A percentile compares a stretch with the other conserved stretches of the same genome.
These are phyloP conservation scores for Colletotrichum sp. DNA, from an alignment of 2,329 filamentous ascomycete genomes.

Conservation along the genomic window DNA sequence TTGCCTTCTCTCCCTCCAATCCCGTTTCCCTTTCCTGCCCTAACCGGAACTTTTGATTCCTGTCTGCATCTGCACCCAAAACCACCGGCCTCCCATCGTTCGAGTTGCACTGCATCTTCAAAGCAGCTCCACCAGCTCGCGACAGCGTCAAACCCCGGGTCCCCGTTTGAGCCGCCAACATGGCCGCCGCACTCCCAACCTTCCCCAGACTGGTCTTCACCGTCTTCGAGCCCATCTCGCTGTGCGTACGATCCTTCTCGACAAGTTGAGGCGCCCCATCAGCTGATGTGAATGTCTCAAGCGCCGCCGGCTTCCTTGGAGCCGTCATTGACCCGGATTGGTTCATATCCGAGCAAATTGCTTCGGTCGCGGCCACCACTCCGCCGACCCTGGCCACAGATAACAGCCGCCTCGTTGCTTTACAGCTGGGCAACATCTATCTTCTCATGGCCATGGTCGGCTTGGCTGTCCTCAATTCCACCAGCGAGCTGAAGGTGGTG, in stretches of 20 bases:
- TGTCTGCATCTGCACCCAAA: background rate
- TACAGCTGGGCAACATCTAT: slow-evolving; percentile 75
- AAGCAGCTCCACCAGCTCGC: background rate
- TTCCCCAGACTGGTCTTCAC: slow-evolving; percentile 72
- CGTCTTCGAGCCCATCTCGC: slow-evolving; percentile 70
- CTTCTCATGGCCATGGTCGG: slow-evolving; percentile 69
- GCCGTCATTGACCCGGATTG: slow-evolving; percentile 61
- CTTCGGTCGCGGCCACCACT: slow-evolving; percentile 29
- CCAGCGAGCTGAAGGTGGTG: slow-evolving; percentile 69
- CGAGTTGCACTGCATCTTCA: background rate
- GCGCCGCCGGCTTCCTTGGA: slow-evolving; percentile 63
- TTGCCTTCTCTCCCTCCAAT: background rate
- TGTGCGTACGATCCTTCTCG: slow-evolving; percentile 51
- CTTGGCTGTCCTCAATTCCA: slow-evolving; percentile 67
- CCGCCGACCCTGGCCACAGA: slow-evolving; percentile 40
- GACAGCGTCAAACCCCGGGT: background rate
- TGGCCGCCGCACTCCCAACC: slow-evolving; percentile 67
- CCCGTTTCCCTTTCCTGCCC: background rate
- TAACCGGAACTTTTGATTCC: background rate
- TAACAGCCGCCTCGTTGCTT: slow-evolving; percentile 61
- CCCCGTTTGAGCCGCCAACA: slow-evolving; percentile 29
- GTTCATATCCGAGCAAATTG: slow-evolving; percentile 70
- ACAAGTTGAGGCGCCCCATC: background rate
- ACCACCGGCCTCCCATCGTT: background rate
- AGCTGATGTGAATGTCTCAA: slow-evolving; percentile 33